A percentile compares a stretch with the other conserved stretches of the same genome.
Conservation (phyloP, 1,139 yeast genomes). For the Kurtzmaniella quercitrusa region DNA sequence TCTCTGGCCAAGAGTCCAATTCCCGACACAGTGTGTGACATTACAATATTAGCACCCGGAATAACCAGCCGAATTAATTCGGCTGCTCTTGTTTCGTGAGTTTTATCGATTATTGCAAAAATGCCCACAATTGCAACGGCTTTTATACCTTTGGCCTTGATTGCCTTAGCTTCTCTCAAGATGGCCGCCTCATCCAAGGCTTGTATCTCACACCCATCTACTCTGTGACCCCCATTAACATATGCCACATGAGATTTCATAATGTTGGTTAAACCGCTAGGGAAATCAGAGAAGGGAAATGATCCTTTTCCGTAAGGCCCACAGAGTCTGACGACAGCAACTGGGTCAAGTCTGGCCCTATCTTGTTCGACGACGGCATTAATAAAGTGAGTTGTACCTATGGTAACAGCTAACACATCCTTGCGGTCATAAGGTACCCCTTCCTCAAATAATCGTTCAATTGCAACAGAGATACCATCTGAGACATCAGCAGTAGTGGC, state of each 20-base stretch:
- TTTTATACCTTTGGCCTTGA: slow-evolving; percentile 22
- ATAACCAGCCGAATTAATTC: slow-evolving; percentile 20
- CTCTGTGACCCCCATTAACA: slow-evolving; percentile 34
- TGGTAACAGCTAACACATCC: slow-evolving; percentile 32
- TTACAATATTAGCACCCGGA: slow-evolving; percentile 28
- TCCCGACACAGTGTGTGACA: slow-evolving; percentile 33
- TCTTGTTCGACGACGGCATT: slow-evolving; percentile 43
- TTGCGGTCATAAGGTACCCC: background rate
- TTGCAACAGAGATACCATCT: slow-evolving; percentile 34
- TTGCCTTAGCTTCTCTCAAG: slow-evolving; percentile 20
- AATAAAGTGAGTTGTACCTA: slow-evolving; percentile 44
- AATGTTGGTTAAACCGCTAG: slow-evolving; percentile 24
- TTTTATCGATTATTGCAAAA: slow-evolving; percentile 30
- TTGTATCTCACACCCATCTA: slow-evolving; percentile 32
- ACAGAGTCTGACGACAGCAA: slow-evolving; percentile 36
- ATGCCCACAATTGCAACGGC: slow-evolving; percentile 34
- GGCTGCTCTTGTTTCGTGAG: slow-evolving; percentile 29
- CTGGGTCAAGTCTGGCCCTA: slow-evolving; percentile 28
- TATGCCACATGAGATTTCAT: slow-evolving; percentile 26
- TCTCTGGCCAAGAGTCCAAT: slow-evolving; percentile 39
- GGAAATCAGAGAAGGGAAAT: slow-evolving; percentile 39
- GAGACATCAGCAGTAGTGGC: slow-evolving; percentile 41
- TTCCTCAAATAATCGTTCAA: slow-evolving; percentile 19
- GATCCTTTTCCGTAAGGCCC: slow-evolving; percentile 30
- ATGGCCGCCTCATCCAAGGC: slow-evolving; percentile 27